Base-by-base conservation (phyloP, 78 protist species). In the Tieghemostelium lacteum region DNA sequence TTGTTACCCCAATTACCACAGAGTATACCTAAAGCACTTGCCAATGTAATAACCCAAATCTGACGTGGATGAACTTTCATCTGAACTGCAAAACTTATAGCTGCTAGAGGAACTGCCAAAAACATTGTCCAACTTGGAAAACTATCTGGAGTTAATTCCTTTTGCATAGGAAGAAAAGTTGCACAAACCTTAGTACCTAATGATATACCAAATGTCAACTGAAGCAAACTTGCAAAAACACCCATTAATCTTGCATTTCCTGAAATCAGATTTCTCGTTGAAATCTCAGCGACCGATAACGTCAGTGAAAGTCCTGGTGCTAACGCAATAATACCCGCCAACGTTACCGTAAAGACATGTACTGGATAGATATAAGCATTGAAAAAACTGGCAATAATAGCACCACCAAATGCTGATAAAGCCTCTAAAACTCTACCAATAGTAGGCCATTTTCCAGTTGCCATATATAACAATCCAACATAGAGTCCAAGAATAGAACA, bases 121-220 rank as follows among this genome's bases (percentile, higher is more conserved):
- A 83, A 83, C 91, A 83, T 83, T n/a, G 72, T 83, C 91, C 91
- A 83, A 8, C 60, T 10, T 1, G 91, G 91, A n/a, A 83, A 71
- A 14, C 73, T 33, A 2, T 20, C n/a, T 60, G 76, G 91, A 5
- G 36, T 36, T 0, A 83, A 29, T n/a, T 66, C 91, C 1, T 33
- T 58, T 60, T 50, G 91, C 24, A 69, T 29, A 1, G 91, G 91
- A 12, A 83, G n/a, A 20, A 83, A 33, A 3, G 66, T 83, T 0
- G 73, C 52, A 3, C 78, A 66, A 6, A 83, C 16, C 4, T 50
- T 71, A 8, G 91, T 83, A 19, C 91, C 91, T 54, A 83, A 50
- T 10, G 91, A 76, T n/a, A 83, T 69, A 42, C 91, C 91, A 69
- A 83, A 83, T 3, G 91, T 64, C 12, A 83, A 70, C 39, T 83